Evolutionary conservation across 768 basidiomycete species (phyloP).

Genomic region (Mycena galopus): DNA sequence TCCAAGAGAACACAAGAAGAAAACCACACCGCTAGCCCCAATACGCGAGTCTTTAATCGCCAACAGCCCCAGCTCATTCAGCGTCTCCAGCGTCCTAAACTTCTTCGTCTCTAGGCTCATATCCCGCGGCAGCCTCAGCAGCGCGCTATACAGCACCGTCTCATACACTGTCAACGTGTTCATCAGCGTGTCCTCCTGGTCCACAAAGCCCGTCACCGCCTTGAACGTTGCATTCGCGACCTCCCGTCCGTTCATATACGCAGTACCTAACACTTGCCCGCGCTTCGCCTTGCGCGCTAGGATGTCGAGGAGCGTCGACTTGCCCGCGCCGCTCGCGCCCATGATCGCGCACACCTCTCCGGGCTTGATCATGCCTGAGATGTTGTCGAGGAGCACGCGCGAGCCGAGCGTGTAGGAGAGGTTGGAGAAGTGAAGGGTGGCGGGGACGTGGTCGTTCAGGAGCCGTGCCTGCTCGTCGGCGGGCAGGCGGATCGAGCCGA

Average conservation of each 20-base stretch:
- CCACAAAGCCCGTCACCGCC: slow-evolving; percentile 93
- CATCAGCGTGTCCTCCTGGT: slow-evolving; percentile 99
- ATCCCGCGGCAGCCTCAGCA: slow-evolving; percentile 90
- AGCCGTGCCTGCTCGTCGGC: slow-evolving; percentile 85
- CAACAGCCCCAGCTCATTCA: slow-evolving; percentile 95
- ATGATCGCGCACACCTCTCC: slow-evolving; percentile 96
- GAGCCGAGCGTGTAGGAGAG: slow-evolving; percentile 83
- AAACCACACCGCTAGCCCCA: slow-evolving; percentile 82
- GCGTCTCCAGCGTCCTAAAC: slow-evolving; percentile 92
- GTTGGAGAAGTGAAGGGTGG: slow-evolving; percentile 89
- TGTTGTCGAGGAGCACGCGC: slow-evolving; percentile 79
- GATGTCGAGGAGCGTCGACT: slow-evolving; percentile 96
- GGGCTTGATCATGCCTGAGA: slow-evolving; percentile 87
- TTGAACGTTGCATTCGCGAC: slow-evolving; percentile 83
- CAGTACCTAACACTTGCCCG: slow-evolving; percentile 79
- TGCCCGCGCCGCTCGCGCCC: slow-evolving; percentile 97
- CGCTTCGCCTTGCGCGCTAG: slow-evolving; percentile 93
- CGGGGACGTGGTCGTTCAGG: slow-evolving; percentile 95
- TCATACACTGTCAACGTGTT: slow-evolving; percentile 98
- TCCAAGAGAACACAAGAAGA: not conserved
- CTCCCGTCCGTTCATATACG: slow-evolving; percentile 88
- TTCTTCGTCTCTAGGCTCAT: slow-evolving; percentile 98
- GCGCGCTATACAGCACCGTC: slow-evolving; percentile 93
- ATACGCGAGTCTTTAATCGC: slow-evolving; percentile 92
- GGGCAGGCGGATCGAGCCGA: slow-evolving; percentile 81